Conservation (phyloP, 768 basidiomycete genomes). For the Jaapia argillacea region DNA sequence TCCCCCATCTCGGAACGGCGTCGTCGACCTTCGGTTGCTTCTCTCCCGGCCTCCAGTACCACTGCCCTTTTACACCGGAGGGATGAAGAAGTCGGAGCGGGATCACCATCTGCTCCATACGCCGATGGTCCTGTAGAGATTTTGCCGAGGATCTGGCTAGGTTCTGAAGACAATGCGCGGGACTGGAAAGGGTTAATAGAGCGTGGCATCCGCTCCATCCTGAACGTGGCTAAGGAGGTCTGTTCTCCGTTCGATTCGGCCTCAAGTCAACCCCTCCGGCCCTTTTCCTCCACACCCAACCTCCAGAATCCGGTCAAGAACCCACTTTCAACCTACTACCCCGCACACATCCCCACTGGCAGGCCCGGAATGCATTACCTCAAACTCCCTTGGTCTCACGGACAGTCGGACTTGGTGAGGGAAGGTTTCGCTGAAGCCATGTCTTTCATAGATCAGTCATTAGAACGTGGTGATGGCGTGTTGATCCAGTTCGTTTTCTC, state of each 20-base stretch:
- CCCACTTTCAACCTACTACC: slow-evolving; percentile 46
- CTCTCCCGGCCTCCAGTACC: slow-evolving; percentile 52
- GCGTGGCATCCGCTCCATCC: slow-evolving; percentile 66
- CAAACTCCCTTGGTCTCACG: slow-evolving; percentile 88
- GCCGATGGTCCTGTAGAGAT: slow-evolving; percentile 74
- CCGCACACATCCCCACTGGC: slow-evolving; percentile 55
- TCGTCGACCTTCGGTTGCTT: slow-evolving; percentile 63
- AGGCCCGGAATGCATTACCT: slow-evolving; percentile 80
- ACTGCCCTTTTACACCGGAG: slow-evolving; percentile 48
- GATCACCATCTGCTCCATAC: slow-evolving; percentile 59
- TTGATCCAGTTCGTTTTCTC: slow-evolving; percentile 65
- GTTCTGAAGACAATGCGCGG: slow-evolving; percentile 85
- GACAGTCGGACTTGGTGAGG: slow-evolving; percentile 80
- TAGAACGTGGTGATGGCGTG: slow-evolving; percentile 68
- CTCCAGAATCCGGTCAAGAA: slow-evolving; percentile 29
- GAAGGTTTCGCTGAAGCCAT: slow-evolving; percentile 74
- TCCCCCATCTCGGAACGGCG: slow-evolving; percentile 24
- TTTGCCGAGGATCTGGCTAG: slow-evolving; percentile 81
- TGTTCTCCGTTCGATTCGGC: slow-evolving; percentile 52
- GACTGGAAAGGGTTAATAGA: slow-evolving; percentile 67
- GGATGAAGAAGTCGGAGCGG: slow-evolving; percentile 46
- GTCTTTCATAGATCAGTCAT: slow-evolving; percentile 69
- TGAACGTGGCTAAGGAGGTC: slow-evolving; percentile 94
- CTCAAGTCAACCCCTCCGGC: slow-evolving; percentile 38
- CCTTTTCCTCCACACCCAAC: slow-evolving; percentile 62